phyloP scores from a whole-genome alignment of 2,329 filamentous ascomycete species.

The Ilyonectria mors-panacis region DNA sequence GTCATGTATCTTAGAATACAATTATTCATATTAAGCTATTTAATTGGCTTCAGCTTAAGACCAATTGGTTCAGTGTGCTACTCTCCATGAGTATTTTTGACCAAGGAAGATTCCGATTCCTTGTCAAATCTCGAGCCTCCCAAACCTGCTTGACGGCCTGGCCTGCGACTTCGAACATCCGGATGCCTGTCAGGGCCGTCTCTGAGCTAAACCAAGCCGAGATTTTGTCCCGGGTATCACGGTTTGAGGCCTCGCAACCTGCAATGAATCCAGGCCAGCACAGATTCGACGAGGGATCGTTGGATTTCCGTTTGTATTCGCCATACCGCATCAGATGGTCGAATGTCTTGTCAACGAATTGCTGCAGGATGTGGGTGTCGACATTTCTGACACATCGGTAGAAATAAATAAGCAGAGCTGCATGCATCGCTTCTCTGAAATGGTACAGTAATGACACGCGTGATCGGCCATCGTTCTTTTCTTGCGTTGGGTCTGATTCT shows the following conservation, averaged over 20 bases:
- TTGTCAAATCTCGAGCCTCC: conserved; percentile 17
- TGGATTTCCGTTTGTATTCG: conserved; percentile 18
- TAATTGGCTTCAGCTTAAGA: conserved; percentile 3
- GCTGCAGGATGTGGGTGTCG: conserved; percentile 22
- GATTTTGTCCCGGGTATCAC: conserved; percentile 9
- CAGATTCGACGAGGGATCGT: conserved; percentile 18
- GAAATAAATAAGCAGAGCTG: conserved; percentile 25
- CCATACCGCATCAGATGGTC: conserved; percentile 14
- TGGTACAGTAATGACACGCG: conserved; percentile 19
- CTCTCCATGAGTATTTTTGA: conserved; percentile 21
- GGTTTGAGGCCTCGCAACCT: conserved; percentile 20
- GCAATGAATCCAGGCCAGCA: conserved; percentile 23
- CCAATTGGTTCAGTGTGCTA: conserved; percentile 16
- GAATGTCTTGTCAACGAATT: conserved; percentile 27
- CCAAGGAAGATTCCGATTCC: conserved; percentile 16
- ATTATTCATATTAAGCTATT: neutral
- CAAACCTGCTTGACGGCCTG: conserved; percentile 21
- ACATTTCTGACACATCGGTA: conserved; percentile 20
- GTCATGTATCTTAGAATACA: neutral
- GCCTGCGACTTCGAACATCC: conserved; percentile 24
- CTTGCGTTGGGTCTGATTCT: neutral
- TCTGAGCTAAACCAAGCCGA: conserved; percentile 17
- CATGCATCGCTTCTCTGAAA: conserved; percentile 25
- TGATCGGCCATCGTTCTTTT: neutral
- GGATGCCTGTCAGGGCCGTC: conserved; percentile 17